Base-by-base conservation (phyloP, 495 filamentous ascomycete species). In the Neurospora tetrasperma region DNA sequence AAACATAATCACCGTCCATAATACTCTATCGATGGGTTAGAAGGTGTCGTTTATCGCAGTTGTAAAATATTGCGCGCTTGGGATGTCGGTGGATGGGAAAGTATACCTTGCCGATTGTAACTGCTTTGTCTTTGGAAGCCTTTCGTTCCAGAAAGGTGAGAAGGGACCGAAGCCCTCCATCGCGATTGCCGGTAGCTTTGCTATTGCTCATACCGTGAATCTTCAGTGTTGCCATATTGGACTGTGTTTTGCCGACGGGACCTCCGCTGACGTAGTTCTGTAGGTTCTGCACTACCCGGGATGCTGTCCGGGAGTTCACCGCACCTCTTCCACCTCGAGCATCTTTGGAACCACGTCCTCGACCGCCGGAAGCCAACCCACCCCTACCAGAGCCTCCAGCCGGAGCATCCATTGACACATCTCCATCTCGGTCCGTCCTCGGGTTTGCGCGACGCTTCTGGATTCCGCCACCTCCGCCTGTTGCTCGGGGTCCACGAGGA, bases 91-190 rank as follows among this genome's bases (percentile, higher is more conserved):
- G 11, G 7, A 38, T 72, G 71, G 14, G 46, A 38, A 84, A 81
- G 90, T 89, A 88, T 93, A 97, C 94, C 90, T 94, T 94, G 85
- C 88, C 90, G 73, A 97, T 90, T 79, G 84, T 92, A 73, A 93
- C 84, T 74, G 83, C 81, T 80, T 84, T 85, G 82, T 86, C 80
- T 81, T 84, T 80, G 76, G 84, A 86, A 73, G 89, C 86, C 82
- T 95, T 96, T 78, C 91, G 88, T 84, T 98, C 94, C 72, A 98
- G 85, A 82, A 95, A 98, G 69, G 83, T 84, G 68, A 94, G 80
- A 42, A 97, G 85, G 70, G 87, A 87, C 75, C 89, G 87, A 41
- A 92, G 81, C 69, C 92, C 93, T 18, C 91, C 92, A 71, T 93
- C 93, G 31, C 84, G 79, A 76, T 92, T 91, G 23, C 79, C 81